phyloP scores from a whole-genome alignment of 371 early-diverging fungal genomes.

The Mortierella sp. region DNA sequence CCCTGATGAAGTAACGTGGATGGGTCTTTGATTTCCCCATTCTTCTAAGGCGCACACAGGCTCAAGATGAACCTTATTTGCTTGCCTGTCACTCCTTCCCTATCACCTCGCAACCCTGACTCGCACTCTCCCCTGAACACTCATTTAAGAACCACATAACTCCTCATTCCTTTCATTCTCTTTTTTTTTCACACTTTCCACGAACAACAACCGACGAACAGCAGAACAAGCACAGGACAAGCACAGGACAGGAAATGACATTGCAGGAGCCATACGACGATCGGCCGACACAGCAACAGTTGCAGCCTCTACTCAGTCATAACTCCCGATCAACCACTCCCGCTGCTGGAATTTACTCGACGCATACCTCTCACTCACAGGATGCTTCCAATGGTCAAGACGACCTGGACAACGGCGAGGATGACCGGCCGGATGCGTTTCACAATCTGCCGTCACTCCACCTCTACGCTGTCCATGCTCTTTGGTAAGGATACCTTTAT shows the following conservation, averaged over 20 bases:
- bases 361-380: neutral
- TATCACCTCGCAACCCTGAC: neutral
- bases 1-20: neutral
- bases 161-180: neutral
- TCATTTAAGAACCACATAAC: neutral
- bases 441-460: constrained; percentile 15
- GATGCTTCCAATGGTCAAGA: neutral
- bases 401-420: neutral
- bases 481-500: constrained; percentile 25
- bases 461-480: constrained; percentile 45
- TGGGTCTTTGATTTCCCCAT: neutral
- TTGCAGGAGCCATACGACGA: neutral
- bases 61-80: constrained; percentile 8
- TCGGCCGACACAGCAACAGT: neutral
- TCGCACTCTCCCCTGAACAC: neutral
- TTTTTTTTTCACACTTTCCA: neutral
- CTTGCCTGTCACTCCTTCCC: neutral
- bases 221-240: neutral
- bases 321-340: constrained; percentile 1
- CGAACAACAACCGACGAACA: neutral
- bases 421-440: neutral
- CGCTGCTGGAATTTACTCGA: neutral
- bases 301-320: neutral
- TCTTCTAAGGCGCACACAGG: neutral
- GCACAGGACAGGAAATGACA: neutral